Evolutionary conservation across 2,329 filamentous ascomycete genomes (phyloP).

Genomic region (Paecilomyces sp.): DNA sequence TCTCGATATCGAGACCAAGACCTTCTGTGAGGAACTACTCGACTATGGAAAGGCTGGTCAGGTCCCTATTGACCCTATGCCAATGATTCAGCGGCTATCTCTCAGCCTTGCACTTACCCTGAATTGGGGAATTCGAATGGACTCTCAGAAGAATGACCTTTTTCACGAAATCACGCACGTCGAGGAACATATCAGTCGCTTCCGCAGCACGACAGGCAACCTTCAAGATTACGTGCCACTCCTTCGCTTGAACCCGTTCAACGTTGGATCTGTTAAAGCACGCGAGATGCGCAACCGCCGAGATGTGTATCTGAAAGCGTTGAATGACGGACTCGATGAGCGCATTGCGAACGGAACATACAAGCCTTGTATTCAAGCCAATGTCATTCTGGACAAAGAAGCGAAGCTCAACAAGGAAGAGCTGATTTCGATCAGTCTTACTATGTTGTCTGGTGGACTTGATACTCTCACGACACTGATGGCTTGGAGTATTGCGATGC

Average conservation of each 20-base stretch:
- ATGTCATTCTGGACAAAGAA: conserved; percentile 58
- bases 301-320: conserved; percentile 51
- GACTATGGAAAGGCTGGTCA: conserved; percentile 51
- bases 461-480: conserved; percentile 61
- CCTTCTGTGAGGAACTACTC: conserved; percentile 56
- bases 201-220: conserved; percentile 54
- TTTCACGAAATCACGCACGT: conserved; percentile 58
- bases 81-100: conserved; percentile 59
- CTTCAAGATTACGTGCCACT: conserved; percentile 57
- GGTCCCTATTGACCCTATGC: conserved; percentile 55
- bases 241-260: conserved; percentile 55
- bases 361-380: conserved; percentile 60
- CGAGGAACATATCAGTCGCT: conserved; percentile 54
- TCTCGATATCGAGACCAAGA: conserved; percentile 55
- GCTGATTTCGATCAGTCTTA: conserved; percentile 58
- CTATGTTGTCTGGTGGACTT: conserved; percentile 61
- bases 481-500: conserved; percentile 56
- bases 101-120: conserved; percentile 57
- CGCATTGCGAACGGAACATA: conserved; percentile 55
- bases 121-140: conserved; percentile 60
- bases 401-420: conserved; percentile 57
- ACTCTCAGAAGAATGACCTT: conserved; percentile 52
- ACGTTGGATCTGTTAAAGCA: conserved; percentile 50
- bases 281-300: conserved; percentile 54
- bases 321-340: conserved; percentile 54